Evolutionary conservation across 2,329 filamentous ascomycete species (phyloP).

Genomic region (Exophiala alcalophila): DNA sequence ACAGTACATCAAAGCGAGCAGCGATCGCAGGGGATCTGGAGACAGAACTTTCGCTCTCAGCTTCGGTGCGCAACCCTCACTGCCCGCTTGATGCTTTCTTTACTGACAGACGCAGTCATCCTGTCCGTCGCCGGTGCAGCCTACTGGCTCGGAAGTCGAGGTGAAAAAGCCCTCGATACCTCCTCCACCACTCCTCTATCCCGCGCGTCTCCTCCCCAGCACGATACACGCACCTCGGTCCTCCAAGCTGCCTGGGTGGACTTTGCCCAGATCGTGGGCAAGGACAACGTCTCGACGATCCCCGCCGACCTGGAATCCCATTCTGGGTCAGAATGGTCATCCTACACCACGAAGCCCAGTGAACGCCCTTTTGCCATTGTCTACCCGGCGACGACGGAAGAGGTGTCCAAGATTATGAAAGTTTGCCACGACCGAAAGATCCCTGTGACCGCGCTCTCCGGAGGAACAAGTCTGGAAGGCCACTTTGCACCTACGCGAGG

Average conservation of each 20-base stretch:
- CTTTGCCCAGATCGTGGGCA: constrained; percentile 59
- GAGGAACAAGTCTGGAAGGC: constrained; percentile 85
- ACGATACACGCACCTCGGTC: constrained; percentile 56
- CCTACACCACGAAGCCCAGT: constrained; percentile 43
- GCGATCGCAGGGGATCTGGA: constrained; percentile 5
- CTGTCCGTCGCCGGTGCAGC: constrained; percentile 51
- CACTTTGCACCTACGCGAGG: constrained; percentile 80
- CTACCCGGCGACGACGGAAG: constrained; percentile 72
- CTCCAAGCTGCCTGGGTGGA: constrained; percentile 64
- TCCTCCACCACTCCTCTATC: constrained; percentile 58
- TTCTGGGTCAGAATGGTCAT: constrained; percentile 63
- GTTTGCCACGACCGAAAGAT: constrained; percentile 77
- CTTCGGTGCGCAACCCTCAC: constrained; percentile 34
- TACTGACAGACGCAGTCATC: constrained; percentile 42
- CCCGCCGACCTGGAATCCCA: constrained; percentile 53
- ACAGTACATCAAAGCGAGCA: constrained; percentile 32
- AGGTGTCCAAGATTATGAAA: constrained; percentile 85
- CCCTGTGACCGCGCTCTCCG: constrained; percentile 81
- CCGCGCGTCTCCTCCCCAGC: constrained; percentile 48
- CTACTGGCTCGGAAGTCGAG: constrained; percentile 55
- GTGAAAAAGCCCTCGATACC: constrained; percentile 46
- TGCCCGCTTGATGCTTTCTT: constrained; percentile 7
- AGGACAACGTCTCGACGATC: constrained; percentile 61
- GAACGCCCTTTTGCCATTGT: constrained; percentile 61
- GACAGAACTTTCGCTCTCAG: constrained; percentile 28